Base-by-base conservation (phyloP, 2,329 filamentous ascomycete genomes). In the Monosporascus sp. region DNA sequence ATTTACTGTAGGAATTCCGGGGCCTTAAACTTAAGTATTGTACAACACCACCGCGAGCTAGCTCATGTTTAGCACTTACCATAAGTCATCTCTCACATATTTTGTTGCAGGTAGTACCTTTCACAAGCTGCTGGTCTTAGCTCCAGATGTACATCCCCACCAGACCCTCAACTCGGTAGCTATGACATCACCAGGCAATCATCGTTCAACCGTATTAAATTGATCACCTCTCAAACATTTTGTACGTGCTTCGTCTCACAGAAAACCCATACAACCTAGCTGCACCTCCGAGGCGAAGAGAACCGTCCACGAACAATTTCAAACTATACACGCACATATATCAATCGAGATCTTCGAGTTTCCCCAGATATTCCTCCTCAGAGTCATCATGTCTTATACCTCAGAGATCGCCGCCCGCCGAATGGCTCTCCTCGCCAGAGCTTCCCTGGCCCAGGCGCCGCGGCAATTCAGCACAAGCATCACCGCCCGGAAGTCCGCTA, bases 331-430 rank as follows among this genome's bases (percentile, higher is more conserved):
- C 38, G 17, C 38, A 9, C 6, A 18, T n/a, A 3, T 8, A 18
- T 8, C 6, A 5, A 41, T 15, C 17, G 38, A 43, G 8, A 43
- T 24, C 39, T 11, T 15, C 39, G 22, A 43, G 3, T 43, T 20
- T 43, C 18, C 39, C 4, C 11, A 24, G 18, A 9, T 20, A 18
- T 14, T 45, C 37, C 18, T 44, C 49, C 56, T 38, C 27, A 59
- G 37, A 52, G 37, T 45, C 54, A 72, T 48, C 56, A 83, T 84
- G 80, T 81, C 80, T 49, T 78, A 78, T 69, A 68, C 82, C 70
- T 74, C 77, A 55, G 67, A 78, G 63, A 65, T 70, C 55, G 62
- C 72, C 58, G 54, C 70, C 59, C 75, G 78, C 66, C 74, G 75
- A 50, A 58, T 75, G 58, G 71, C 71, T n/a, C 51, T 64, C 18